Conservation (phyloP, 2,329 filamentous ascomycete species). For the Whalleya microplaca region DNA sequence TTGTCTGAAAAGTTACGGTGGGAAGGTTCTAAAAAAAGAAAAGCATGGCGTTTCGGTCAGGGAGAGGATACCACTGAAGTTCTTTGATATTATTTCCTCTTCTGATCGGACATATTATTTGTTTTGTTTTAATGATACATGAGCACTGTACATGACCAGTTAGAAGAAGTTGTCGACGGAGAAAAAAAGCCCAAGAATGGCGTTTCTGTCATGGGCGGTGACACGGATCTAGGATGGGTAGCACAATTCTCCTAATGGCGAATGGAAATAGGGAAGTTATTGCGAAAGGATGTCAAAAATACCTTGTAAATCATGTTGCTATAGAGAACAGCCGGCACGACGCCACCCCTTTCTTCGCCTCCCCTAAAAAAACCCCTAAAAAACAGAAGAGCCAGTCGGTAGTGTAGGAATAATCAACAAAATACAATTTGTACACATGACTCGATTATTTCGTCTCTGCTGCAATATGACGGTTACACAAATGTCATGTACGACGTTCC, state of each 20-base stretch:
- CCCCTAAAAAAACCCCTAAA: background rate
- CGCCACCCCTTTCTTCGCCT: constrained; percentile 1
- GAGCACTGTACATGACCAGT: no score
- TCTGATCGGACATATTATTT: background rate
- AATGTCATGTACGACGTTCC: no score
- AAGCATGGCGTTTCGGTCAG: constrained; percentile 38
- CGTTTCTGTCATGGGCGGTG: no score
- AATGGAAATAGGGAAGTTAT: no score
- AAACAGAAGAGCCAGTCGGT: background rate
- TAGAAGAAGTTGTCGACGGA: no score
- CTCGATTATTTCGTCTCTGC: background rate
- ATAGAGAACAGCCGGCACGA: constrained; percentile 19
- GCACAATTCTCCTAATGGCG: no score
- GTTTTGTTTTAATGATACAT: background rate
- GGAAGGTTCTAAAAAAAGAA: constrained; percentile 31
- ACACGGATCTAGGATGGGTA: no score
- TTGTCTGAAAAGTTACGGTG: constrained; percentile 24
- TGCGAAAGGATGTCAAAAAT: no score
- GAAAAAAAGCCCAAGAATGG: no score
- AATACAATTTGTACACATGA: background rate
- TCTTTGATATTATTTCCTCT: constrained; percentile 26
- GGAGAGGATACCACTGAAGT: constrained; percentile 47
- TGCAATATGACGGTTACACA: no score
- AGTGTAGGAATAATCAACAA: background rate
- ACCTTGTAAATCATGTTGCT: background rate